Conservation (phyloP, 2,329 filamentous ascomycete genomes). For the Penicillium sp. region DNA sequence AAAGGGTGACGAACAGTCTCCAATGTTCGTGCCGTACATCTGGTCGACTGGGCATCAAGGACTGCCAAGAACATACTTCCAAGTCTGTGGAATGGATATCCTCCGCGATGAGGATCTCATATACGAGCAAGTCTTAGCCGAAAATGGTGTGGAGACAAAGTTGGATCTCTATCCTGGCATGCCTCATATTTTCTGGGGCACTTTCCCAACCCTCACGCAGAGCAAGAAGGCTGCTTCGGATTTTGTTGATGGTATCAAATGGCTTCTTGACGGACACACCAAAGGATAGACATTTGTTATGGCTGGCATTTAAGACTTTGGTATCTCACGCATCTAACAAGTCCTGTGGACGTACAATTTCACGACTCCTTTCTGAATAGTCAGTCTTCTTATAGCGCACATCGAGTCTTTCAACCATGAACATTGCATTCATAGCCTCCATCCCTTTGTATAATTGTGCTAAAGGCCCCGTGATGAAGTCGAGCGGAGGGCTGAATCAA, state of each 20-base stretch:
- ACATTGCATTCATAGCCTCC: neutral
- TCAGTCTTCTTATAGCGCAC: no score
- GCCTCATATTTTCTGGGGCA: conserved; percentile 40
- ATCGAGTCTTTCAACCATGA: no score
- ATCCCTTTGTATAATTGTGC: neutral
- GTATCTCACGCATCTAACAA: no score
- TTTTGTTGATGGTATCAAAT: neutral
- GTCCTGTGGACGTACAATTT: no score
- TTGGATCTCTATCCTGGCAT: conserved; percentile 53
- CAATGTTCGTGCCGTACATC: conserved; percentile 4
- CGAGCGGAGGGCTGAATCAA: neutral
- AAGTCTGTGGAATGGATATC: conserved; percentile 59
- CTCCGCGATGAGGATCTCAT: conserved; percentile 60
- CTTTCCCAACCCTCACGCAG: neutral
- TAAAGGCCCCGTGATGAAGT: neutral
- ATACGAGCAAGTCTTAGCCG: conserved; percentile 57
- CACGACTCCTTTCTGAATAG: no score
- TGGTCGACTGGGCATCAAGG: neutral
- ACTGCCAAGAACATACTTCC: conserved; percentile 51
- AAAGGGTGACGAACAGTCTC: conserved; percentile 1
- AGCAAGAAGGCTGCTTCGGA: conserved; percentile 1
- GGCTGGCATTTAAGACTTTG: no score
- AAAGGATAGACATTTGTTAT: neutral
- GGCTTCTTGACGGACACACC: neutral
- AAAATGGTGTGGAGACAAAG: conserved; percentile 53